These are phyloP conservation scores for Diaporthe helianthi DNA, from an alignment of 2,329 filamentous ascomycete species.

Conservation along the genomic window DNA sequence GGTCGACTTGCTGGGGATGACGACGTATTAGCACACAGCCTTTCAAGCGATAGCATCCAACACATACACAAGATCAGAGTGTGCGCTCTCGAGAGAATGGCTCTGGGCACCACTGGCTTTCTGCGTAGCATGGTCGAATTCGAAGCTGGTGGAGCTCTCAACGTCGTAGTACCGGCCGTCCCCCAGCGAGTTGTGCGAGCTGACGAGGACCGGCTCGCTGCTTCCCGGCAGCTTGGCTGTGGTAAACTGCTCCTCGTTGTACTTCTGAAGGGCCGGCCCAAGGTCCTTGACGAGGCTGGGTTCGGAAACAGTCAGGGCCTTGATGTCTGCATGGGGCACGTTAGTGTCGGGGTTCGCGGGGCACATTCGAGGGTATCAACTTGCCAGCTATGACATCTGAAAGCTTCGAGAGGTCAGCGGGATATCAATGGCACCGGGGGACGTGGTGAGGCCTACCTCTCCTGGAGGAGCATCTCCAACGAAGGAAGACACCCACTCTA, in stretches of 20 bases:
- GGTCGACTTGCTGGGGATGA: conserved; percentile 73
- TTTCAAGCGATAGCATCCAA: neutral
- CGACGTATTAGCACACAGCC: conserved; percentile 15
- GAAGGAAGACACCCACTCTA: conserved; percentile 79
- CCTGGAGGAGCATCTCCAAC: conserved; percentile 93
- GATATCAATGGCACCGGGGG: conserved; percentile 20
- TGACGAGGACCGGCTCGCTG: conserved; percentile 84
- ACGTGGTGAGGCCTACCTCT: conserved; percentile 71
- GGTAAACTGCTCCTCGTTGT: conserved; percentile 94
- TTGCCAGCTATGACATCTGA: conserved; percentile 87
- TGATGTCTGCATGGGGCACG: conserved; percentile 73
- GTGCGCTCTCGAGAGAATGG: conserved; percentile 76
- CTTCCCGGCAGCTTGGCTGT: conserved; percentile 89
- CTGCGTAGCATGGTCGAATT: conserved; percentile 82
- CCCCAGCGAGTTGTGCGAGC: conserved; percentile 82
- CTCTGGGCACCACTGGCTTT: conserved; percentile 86
- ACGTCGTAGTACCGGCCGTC: conserved; percentile 88
- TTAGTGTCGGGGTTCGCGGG: neutral
- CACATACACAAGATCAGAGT: conserved; percentile 80
- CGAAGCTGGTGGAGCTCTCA: conserved; percentile 86
- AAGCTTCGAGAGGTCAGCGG: conserved; percentile 62
- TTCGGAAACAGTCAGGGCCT: conserved; percentile 77
- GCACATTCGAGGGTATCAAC: conserved; percentile 28
- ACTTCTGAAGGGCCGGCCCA: conserved; percentile 85
- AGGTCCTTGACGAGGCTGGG: conserved; percentile 74